Conservation (phyloP, 2,329 filamentous ascomycete genomes). For the Alternaria brassicicola region DNA sequence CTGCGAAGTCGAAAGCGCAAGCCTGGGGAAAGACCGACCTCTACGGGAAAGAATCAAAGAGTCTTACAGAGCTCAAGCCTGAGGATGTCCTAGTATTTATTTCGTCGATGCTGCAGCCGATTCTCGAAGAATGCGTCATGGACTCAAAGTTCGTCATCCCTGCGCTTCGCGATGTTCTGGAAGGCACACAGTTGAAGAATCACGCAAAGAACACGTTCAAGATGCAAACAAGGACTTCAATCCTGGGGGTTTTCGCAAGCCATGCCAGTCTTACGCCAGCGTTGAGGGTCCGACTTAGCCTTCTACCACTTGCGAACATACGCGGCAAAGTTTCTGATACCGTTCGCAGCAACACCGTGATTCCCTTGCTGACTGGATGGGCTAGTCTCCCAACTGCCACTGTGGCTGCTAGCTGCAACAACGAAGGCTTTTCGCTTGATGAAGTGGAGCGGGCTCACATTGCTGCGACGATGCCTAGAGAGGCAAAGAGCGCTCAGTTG, state of each 20-base stretch:
- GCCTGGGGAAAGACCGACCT: constrained; percentile 50
- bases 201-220: constrained; percentile 53
- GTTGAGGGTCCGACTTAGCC: constrained; percentile 69
- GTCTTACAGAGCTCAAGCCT: constrained; percentile 68
- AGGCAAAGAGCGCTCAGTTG: constrained; percentile 62
- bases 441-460: constrained; percentile 62
- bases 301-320: constrained; percentile 75
- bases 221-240: constrained; percentile 65
- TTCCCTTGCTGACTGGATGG: constrained; percentile 78
- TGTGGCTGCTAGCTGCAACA: constrained; percentile 57
- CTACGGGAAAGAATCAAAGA: constrained; percentile 63
- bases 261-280: constrained; percentile 74
- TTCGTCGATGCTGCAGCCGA: constrained; percentile 75
- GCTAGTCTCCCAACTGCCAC: constrained; percentile 60
- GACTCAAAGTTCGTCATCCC: constrained; percentile 74
- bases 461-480: constrained; percentile 60
- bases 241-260: constrained; percentile 74
- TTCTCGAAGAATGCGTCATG: constrained; percentile 83
- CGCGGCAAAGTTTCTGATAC: constrained; percentile 74
- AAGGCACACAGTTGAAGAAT: constrained; percentile 55
- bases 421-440: constrained; percentile 55
- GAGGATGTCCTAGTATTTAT: constrained; percentile 53
- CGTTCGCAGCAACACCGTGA: constrained; percentile 73
- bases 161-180: constrained; percentile 66
- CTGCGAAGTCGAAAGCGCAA: constrained; percentile 16